Conservation (phyloP, 148 eudicot species). For the Fallopia convolvulus region DNA sequence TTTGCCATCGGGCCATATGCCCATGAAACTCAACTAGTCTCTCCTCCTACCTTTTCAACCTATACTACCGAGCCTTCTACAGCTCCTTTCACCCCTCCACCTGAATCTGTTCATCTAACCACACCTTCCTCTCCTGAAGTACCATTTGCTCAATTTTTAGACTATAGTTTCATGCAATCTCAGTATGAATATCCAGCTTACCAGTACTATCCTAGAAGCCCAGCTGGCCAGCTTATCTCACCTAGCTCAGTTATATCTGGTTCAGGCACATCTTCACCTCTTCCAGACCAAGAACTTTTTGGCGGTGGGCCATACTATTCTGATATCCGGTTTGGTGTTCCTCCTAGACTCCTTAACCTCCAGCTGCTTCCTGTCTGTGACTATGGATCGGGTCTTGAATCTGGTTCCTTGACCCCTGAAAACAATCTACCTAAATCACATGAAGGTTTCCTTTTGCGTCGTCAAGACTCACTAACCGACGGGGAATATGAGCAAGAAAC, state of each 20-base stretch:
- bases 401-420: conserved; percentile 39
- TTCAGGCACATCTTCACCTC: conserved; percentile 94
- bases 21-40: conserved; percentile 59
- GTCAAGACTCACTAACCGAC: conserved; percentile 39
- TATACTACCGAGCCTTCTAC: conserved; percentile 58
- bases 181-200: conserved; percentile 79
- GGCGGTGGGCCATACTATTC: conserved; percentile 42
- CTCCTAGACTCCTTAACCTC: conserved; percentile 52
- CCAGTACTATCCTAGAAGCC: conserved; percentile 80
- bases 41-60: conserved; percentile 60
- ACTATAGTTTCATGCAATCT: conserved; percentile 42
- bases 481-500: conserved; percentile 32
- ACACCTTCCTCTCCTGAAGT: conserved; percentile 69
- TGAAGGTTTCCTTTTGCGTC: conserved; percentile 27
- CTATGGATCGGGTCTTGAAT: conserved; percentile 58
- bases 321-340: conserved; percentile 39
- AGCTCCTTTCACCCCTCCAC: conserved; percentile 59
- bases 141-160: conserved; percentile 57
- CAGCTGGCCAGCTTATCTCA: conserved; percentile 75
- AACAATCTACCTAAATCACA: conserved; percentile 30
- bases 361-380: conserved; percentile 37
- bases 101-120: conserved; percentile 44
- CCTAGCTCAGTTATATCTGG: conserved; percentile 81
- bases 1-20: conserved; percentile 80
- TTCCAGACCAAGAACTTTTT: conserved; percentile 44